A percentile compares a stretch with the other conserved stretches of the same genome.
These are phyloP conservation scores for Phytophthora multivora DNA, from an alignment of 352 stramenopile genomes.

Conservation along the genomic window DNA sequence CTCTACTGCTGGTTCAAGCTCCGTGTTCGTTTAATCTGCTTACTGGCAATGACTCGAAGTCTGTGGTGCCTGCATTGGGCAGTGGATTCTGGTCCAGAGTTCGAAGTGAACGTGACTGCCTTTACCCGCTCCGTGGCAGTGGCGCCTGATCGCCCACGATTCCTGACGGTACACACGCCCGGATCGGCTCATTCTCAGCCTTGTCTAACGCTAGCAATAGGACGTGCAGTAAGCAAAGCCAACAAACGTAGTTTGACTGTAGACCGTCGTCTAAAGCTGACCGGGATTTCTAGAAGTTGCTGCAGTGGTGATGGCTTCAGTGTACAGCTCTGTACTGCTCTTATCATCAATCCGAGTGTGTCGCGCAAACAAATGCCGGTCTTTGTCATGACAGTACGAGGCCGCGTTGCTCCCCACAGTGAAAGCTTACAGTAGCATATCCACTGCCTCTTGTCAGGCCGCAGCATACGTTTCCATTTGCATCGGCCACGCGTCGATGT, in stretches of 20 bases:
- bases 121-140: background rate
- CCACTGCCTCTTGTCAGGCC: background rate
- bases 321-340: too few species aligned
- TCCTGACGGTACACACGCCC: background rate
- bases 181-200: background rate
- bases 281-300: background rate
- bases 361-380: too few species aligned
- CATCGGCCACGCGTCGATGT: background rate
- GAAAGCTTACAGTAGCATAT: background rate
- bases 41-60: background rate
- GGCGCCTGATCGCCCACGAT: slow-evolving; percentile 1
- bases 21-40: background rate
- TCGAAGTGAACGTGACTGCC: background rate
- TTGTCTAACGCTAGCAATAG: slow-evolving; percentile 8
- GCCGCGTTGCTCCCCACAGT: too few species aligned
- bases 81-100: slow-evolving; percentile 15
- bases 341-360: too few species aligned
- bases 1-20: slow-evolving; percentile 10
- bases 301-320: background rate
- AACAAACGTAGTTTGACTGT: background rate
- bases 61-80: background rate
- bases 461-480: background rate
- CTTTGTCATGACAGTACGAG: too few species aligned
- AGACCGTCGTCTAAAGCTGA: background rate
- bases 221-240: background rate